Conservation (phyloP, 2,329 filamentous ascomycete species). For the Escovopsis sp. region DNA sequence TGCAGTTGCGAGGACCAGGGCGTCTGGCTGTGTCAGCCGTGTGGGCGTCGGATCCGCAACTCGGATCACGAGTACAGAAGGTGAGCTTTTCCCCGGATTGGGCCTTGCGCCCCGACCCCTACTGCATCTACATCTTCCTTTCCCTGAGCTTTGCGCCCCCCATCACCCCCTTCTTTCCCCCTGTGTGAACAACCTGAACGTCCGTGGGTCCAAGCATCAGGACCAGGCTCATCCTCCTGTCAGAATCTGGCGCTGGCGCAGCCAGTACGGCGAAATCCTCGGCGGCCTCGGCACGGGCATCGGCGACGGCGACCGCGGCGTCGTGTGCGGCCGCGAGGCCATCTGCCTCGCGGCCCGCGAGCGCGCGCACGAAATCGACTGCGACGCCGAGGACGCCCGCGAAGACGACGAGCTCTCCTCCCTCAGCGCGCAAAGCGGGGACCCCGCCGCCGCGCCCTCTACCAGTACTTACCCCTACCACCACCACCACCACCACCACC, state of each 20-base stretch:
- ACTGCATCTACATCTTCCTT: too few species aligned
- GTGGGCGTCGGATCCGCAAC: constrained; percentile 54
- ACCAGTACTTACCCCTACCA: too few species aligned
- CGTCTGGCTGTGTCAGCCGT: constrained; percentile 77
- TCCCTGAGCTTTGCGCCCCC: too few species aligned
- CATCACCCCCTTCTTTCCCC: too few species aligned
- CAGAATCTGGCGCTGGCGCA: constrained; percentile 80
- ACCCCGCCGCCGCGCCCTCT: constrained; percentile 7
- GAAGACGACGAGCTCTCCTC: constrained; percentile 17
- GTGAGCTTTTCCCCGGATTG: constrained; percentile 19
- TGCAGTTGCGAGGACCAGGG: constrained; percentile 38
- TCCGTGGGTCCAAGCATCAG: too few species aligned
- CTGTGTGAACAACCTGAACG: neutral
- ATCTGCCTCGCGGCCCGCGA: constrained; percentile 61
- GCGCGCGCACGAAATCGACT: constrained; percentile 73
- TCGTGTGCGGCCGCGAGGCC: constrained; percentile 70
- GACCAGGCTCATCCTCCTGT: constrained; percentile 1
- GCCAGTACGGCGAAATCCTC: constrained; percentile 66
- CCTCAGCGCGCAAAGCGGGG: constrained; percentile 6
- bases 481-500: too few species aligned
- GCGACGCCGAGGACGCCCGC: constrained; percentile 60
- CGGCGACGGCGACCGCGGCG: constrained; percentile 74
- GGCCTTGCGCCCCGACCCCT: neutral
- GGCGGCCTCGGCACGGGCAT: constrained; percentile 73
- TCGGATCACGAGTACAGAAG: constrained; percentile 43